Evolutionary conservation across 768 basidiomycete genomes (phyloP).

Genomic region (Kwoniella pini): DNA sequence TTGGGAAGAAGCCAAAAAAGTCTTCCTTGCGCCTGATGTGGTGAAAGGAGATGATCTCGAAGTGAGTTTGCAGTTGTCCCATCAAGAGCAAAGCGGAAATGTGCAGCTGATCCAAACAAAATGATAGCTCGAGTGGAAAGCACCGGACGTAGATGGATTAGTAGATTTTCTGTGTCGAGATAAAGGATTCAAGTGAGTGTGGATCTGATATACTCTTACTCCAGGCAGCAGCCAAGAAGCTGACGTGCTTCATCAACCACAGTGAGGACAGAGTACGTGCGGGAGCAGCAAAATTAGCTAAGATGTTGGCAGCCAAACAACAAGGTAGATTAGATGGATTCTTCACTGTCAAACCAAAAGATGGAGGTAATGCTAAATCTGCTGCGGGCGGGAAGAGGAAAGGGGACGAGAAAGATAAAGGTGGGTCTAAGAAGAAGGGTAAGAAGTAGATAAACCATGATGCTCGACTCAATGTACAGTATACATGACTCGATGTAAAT

Average conservation of each 20-base stretch:
- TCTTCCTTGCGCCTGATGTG: constrained; percentile 90
- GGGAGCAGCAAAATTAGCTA: constrained; percentile 88
- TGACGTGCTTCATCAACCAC: constrained; percentile 11
- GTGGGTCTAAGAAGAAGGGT: constrained; percentile 52
- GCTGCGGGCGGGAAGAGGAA: constrained; percentile 45
- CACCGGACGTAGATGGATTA: constrained; percentile 87
- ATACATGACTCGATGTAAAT: not conserved
- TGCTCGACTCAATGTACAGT: not conserved
- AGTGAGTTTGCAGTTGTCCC: constrained; percentile 57
- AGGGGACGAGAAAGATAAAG: constrained; percentile 61
- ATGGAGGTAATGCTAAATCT: constrained; percentile 48
- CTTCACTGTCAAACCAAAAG: constrained; percentile 72
- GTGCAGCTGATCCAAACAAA: not conserved
- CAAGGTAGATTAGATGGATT: constrained; percentile 96
- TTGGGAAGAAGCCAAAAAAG: constrained; percentile 88
- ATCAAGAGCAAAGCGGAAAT: not conserved
- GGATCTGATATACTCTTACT: constrained; percentile 1
- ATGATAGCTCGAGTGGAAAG: constrained; percentile 84
- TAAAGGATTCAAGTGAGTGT: constrained; percentile 91
- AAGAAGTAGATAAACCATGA: constrained; percentile 40
- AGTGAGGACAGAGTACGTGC: constrained; percentile 97
- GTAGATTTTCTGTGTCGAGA: constrained; percentile 89
- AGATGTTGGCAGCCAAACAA: constrained; percentile 83
- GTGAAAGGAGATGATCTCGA: constrained; percentile 80
- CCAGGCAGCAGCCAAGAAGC: not conserved